phyloP scores from a whole-genome alignment of 805 yeast genomes.

The Candida arabinofermentans region DNA sequence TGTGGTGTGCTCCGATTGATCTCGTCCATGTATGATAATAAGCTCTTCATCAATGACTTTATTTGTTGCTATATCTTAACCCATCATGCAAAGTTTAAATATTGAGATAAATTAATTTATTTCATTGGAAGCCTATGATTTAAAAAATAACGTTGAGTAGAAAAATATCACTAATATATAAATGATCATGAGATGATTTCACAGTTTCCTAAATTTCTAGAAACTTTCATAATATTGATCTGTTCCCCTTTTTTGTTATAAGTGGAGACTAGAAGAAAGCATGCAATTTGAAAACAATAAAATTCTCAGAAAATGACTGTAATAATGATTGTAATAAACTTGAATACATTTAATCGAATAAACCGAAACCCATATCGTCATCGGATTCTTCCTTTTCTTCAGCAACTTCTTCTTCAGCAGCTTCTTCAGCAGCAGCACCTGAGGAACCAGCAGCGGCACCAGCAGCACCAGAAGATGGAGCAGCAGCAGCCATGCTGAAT shows the following conservation, averaged over 20 bases:
- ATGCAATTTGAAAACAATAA: background rate
- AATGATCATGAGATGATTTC: too few relatives aligned
- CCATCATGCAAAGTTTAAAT: too few relatives aligned
- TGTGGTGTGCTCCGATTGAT: too few relatives aligned
- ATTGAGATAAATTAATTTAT: too few relatives aligned
- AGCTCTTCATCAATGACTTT: too few relatives aligned
- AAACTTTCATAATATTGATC: too few relatives aligned
- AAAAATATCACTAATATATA: background rate
- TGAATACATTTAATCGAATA: constrained; percentile 64
- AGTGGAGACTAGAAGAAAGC: too few relatives aligned
- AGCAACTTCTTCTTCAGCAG: constrained; percentile 54
- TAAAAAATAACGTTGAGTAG: background rate
- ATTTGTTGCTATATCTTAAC: too few relatives aligned
- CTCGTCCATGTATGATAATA: too few relatives aligned
- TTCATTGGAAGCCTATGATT: background rate
- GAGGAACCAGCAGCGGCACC: constrained; percentile 59
- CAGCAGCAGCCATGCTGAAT: constrained; percentile 61
- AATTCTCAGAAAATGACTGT: background rate
- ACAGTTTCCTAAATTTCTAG: too few relatives aligned
- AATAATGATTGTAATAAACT: background rate
- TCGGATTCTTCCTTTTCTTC: constrained; percentile 54
- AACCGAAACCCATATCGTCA: constrained; percentile 94
- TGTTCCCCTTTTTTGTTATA: background rate
- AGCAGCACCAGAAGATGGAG: constrained; percentile 70
- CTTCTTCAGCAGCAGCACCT: constrained; percentile 61